A percentile compares a stretch with the other conserved stretches of the same genome.
Conservation (phyloP, 345 rosid genomes). For the Mercurialis annua region DNA sequence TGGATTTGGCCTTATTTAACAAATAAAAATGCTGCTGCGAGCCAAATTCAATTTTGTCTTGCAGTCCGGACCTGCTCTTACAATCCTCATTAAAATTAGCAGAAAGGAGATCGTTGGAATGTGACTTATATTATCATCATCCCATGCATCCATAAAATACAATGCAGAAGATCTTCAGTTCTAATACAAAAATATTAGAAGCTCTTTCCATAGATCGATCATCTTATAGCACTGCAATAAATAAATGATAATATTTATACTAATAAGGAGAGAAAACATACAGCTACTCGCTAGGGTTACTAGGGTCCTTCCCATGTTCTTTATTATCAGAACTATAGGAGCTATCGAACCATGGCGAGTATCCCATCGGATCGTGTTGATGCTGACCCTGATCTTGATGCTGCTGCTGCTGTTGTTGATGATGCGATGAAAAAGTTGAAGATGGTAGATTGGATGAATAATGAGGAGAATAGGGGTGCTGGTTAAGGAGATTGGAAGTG, state of each 20-base stretch:
- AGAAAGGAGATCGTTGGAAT: not conserved
- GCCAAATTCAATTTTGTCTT: constrained; percentile 1
- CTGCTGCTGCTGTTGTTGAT: constrained; percentile 11
- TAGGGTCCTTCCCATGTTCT: constrained; percentile 31
- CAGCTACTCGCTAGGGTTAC: constrained; percentile 22
- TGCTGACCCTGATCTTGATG: constrained; percentile 7
- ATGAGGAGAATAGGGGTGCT: constrained; percentile 31
- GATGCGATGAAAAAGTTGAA: constrained; percentile 21
- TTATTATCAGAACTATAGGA: constrained; percentile 28
- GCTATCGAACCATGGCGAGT: constrained; percentile 27
- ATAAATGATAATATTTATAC: not conserved
- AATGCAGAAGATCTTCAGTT: constrained; percentile 9
- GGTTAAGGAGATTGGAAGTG: constrained; percentile 53
- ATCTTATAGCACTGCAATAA: not conserved
- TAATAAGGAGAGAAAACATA: not conserved
- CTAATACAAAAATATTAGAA: constrained; percentile 7
- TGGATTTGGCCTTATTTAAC: too few relatives aligned
- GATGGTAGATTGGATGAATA: constrained; percentile 20
- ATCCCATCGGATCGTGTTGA: constrained; percentile 17
- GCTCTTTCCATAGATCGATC: not conserved
- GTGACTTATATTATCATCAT: constrained; percentile 3
- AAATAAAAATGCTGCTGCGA: too few relatives aligned
- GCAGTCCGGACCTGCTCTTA: not conserved
- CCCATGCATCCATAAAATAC: not conserved
- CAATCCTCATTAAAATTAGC: not conserved